Evolutionary conservation across 495 filamentous ascomycete genomes (phyloP).

Genomic region (Penicillium diatomitis): DNA sequence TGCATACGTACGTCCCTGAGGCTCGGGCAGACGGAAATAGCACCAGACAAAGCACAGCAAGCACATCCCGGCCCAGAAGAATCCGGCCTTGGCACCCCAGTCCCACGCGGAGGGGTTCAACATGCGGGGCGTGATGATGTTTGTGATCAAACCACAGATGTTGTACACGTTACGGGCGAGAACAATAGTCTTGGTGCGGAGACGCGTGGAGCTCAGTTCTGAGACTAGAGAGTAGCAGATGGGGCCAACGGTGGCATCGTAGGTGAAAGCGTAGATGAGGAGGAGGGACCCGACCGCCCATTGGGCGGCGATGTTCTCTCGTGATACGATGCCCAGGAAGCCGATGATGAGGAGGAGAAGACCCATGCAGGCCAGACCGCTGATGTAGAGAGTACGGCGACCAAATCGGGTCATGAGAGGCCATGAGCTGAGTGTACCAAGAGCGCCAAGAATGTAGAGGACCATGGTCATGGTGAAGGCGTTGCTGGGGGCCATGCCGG

Average conservation of each 20-base stretch:
- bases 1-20: conserved; percentile 48
- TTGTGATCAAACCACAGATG: conserved; percentile 38
- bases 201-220: conserved; percentile 45
- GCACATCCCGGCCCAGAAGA: conserved; percentile 54
- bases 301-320: conserved; percentile 19
- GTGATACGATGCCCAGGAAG: conserved; percentile 48
- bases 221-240: conserved; percentile 54
- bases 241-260: conserved; percentile 49
- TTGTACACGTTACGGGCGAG: conserved; percentile 53
- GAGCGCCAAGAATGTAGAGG: conserved; percentile 19
- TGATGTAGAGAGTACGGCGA: conserved; percentile 45
- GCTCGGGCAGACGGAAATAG: conserved; percentile 53
- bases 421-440: conserved; percentile 21
- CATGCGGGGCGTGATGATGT: conserved; percentile 57
- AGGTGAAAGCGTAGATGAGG: conserved; percentile 49
- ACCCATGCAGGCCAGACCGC: conserved; percentile 37
- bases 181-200: conserved; percentile 54
- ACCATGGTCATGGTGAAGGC: conserved; percentile 21
- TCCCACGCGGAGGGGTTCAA: conserved; percentile 57
- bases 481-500: conserved; percentile 41
- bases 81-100: conserved; percentile 56
- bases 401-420: conserved; percentile 33
- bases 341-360: conserved; percentile 49
- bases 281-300: conserved; percentile 48
- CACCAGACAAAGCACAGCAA: conserved; percentile 26